A percentile compares a stretch with the other conserved stretches of the same genome.
phyloP scores from a whole-genome alignment of 208 protist genomes.

The Leishmania arabica region DNA sequence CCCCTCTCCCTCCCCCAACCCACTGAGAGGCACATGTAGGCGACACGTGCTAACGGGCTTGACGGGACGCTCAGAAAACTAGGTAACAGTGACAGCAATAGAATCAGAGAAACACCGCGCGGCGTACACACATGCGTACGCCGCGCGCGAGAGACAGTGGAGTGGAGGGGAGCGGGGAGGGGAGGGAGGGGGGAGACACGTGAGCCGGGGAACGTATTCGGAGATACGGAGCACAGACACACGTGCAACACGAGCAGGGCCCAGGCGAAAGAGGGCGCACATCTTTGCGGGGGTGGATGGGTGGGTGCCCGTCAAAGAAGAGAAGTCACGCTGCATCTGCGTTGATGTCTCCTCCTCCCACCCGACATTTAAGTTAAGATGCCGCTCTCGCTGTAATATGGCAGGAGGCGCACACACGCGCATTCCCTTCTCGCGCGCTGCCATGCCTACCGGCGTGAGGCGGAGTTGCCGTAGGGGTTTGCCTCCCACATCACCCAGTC shows the following conservation, averaged over 20 bases:
- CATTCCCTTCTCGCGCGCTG: neutral
- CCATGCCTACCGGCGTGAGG: conserved; percentile 5
- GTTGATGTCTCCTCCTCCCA: neutral
- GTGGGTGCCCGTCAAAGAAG: too few species aligned
- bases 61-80: neutral
- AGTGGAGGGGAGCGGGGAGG: neutral
- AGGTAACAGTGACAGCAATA: neutral
- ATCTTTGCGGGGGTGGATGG: too few species aligned
- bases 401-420: neutral
- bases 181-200: neutral
- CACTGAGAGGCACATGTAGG: neutral
- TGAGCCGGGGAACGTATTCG: neutral
- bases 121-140: neutral
- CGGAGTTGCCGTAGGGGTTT: neutral
- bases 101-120: neutral
- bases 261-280: neutral
- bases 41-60: neutral
- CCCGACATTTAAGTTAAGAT: neutral
- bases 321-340: neutral
- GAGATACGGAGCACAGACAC: neutral
- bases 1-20: too few species aligned
- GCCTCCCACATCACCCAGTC: conserved; percentile 20
- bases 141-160: too few species aligned
- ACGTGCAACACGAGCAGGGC: neutral
- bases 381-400: neutral